Evolutionary conservation across 129 eudicot species (phyloP).

Genomic region (Escallonia rubra): DNA sequence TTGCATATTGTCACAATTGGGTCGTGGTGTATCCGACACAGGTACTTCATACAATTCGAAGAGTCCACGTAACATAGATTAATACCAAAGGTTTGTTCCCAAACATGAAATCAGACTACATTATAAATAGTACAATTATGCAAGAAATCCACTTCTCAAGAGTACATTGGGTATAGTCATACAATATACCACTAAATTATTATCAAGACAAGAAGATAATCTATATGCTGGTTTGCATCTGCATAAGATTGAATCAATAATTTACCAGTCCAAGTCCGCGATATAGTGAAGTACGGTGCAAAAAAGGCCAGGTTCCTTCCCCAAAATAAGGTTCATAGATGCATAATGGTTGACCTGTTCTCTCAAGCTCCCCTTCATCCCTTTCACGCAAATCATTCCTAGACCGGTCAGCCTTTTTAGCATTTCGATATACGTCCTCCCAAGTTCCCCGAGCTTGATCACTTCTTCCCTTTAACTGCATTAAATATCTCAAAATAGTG

Average conservation of each 20-base stretch:
- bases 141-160: too few species aligned
- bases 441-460: constrained; percentile 86
- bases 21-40: too few species aligned
- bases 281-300: constrained; percentile 70
- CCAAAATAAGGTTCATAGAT: constrained; percentile 94
- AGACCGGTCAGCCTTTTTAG: constrained; percentile 66
- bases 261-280: constrained; percentile 92
- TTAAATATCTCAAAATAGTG: neutral
- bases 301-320: constrained; percentile 94
- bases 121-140: too few species aligned
- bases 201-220: too few species aligned
- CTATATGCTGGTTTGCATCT: too few species aligned
- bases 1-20: too few species aligned
- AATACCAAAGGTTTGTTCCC: too few species aligned
- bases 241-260: neutral
- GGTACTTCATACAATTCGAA: too few species aligned
- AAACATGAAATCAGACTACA: too few species aligned
- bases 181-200: neutral
- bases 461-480: constrained; percentile 92
- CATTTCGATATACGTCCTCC: constrained; percentile 93
- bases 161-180: too few species aligned
- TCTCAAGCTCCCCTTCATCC: constrained; percentile 95
- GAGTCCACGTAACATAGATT: too few species aligned
- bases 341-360: constrained; percentile 86
- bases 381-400: constrained; percentile 87